These are phyloP conservation scores for Psilocybe subaeruginosa DNA, from an alignment of 768 basidiomycete genomes.

Conservation along the genomic window DNA sequence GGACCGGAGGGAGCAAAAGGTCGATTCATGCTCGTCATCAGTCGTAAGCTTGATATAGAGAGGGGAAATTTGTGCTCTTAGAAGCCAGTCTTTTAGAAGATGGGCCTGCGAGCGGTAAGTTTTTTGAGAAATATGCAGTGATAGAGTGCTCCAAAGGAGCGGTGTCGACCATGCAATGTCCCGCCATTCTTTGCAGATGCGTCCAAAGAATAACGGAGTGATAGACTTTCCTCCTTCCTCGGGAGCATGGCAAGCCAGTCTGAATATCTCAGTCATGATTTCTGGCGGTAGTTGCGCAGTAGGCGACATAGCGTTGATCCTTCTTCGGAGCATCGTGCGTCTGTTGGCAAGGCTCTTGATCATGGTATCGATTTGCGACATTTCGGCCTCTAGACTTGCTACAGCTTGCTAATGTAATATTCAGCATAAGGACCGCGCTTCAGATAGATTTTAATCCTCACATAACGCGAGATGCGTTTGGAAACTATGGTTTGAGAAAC, in stretches of 20 bases:
- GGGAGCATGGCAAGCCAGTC: slow-evolving; percentile 6
- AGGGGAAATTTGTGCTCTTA: slow-evolving; percentile 16
- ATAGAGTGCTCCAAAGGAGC: slow-evolving; percentile 20
- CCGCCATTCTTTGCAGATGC: slow-evolving; percentile 22
- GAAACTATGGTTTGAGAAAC: background rate
- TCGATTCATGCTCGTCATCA: slow-evolving; percentile 21
- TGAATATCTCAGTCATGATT: slow-evolving; percentile 24
- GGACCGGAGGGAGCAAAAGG: slow-evolving; percentile 18
- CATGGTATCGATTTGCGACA: slow-evolving; percentile 19
- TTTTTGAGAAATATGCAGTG: slow-evolving; percentile 20
- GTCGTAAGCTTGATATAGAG: slow-evolving; percentile 27
- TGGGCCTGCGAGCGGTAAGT: slow-evolving; percentile 11
- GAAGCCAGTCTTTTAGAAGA: slow-evolving; percentile 17
- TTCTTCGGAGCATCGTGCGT: slow-evolving; percentile 18
- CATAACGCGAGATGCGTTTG: background rate
- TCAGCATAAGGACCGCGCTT: too few species aligned
- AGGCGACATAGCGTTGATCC: slow-evolving; percentile 22
- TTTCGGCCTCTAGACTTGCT: slow-evolving; percentile 19
- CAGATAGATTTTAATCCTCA: background rate
- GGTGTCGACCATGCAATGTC: slow-evolving; percentile 22
- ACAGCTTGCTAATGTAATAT: slow-evolving; percentile 8
- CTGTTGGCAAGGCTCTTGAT: slow-evolving; percentile 19
- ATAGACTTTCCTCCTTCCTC: background rate
- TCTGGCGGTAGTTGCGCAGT: slow-evolving; percentile 20
- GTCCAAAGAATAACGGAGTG: slow-evolving; percentile 19